A percentile compares a stretch with the other conserved stretches of the same genome.
phyloP scores from a whole-genome alignment of 768 basidiomycete species.

The Naganishia randhawae region DNA sequence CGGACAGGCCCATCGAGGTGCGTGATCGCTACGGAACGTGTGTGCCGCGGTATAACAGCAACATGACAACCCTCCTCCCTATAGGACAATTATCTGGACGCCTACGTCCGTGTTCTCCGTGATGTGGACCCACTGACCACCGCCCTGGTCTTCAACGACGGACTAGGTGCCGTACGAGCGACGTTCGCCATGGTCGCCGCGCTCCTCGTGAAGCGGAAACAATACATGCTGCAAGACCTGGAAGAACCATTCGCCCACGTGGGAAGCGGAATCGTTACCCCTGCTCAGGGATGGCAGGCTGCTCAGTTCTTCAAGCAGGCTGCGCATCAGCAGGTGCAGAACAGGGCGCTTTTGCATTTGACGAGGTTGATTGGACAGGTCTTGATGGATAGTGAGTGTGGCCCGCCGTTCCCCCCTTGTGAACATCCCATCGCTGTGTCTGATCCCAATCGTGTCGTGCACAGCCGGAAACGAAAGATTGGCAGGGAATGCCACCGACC shows the following conservation, averaged over 20 bases:
- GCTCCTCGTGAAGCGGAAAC: conserved; percentile 74
- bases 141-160: conserved; percentile 87
- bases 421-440: not conserved
- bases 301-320: conserved; percentile 48
- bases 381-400: conserved; percentile 34
- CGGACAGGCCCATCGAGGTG: conserved; percentile 84
- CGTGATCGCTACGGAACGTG: conserved; percentile 26
- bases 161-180: conserved; percentile 92
- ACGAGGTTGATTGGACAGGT: conserved; percentile 49
- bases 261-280: conserved; percentile 44
- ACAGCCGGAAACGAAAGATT: conserved; percentile 55
- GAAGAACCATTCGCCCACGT: conserved; percentile 68
- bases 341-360: conserved; percentile 49
- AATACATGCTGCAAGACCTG: conserved; percentile 62
- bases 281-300: conserved; percentile 41
- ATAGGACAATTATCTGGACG: conserved; percentile 91
- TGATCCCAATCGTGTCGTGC: not conserved
- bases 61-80: not conserved
- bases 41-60: not conserved
- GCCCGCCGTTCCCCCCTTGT: conserved; percentile 51
- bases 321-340: conserved; percentile 46
- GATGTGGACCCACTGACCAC: conserved; percentile 73
- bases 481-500: conserved; percentile 65
- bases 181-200: conserved; percentile 98
- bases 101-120: conserved; percentile 77